phyloP scores from a whole-genome alignment of 202 grass and related monocot genomes.

The Panicum hallii region DNA sequence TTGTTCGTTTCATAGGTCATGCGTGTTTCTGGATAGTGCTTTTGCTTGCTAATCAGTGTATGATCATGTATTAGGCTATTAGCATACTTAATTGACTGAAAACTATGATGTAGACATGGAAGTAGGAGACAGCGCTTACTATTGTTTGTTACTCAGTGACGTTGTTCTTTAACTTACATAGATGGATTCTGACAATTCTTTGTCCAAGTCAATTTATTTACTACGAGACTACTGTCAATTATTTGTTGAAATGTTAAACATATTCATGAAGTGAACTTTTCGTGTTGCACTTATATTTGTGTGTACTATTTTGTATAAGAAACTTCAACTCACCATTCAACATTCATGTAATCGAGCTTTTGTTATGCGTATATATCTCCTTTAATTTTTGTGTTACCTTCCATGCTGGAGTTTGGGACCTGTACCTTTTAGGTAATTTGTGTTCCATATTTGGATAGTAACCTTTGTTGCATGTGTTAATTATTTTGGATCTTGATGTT shows the following conservation, averaged over 20 bases:
- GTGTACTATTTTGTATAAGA: not conserved
- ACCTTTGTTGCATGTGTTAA: not conserved
- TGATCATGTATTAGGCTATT: not conserved
- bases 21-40: not conserved
- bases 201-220: conserved; percentile 16
- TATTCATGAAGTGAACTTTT: conserved; percentile 18
- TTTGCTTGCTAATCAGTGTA: not conserved
- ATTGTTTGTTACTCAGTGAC: no score
- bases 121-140: no score
- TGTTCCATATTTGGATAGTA: not conserved
- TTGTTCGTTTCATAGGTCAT: conserved; percentile 13
- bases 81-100: conserved; percentile 4
- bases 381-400: not conserved
- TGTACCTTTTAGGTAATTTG: not conserved
- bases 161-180: conserved; percentile 8
- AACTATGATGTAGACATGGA: not conserved
- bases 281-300: conserved; percentile 19
- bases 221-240: not conserved
- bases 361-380: not conserved
- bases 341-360: conserved; percentile 3
- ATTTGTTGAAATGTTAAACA: not conserved
- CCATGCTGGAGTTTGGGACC: not conserved
- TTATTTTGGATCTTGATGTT: conserved; percentile 21
- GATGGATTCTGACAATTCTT: not conserved
- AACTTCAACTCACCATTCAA: not conserved